These are phyloP conservation scores for Malania oleifera DNA, from an alignment of 164 flowering plant species.

Conservation along the genomic window DNA sequence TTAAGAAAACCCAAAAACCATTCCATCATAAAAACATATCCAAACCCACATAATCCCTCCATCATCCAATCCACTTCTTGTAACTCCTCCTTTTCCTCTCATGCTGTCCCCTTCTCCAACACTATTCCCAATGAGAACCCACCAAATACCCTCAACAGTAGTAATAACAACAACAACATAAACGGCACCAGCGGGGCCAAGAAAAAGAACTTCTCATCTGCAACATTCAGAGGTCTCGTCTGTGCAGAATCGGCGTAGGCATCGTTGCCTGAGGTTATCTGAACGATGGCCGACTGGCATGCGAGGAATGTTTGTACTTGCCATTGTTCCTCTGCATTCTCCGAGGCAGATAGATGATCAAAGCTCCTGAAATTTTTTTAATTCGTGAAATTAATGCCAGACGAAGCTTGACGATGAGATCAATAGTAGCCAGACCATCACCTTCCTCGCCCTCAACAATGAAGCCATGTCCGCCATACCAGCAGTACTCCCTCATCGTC, in stretches of 20 bases:
- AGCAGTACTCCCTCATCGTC: no score
- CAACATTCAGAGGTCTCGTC: constrained; percentile 52
- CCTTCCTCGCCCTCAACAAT: no score
- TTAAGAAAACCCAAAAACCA: constrained; percentile 35
- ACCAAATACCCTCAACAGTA: constrained; percentile 1
- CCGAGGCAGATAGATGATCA: no score
- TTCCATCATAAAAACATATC: constrained; percentile 27
- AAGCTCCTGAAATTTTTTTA: no score
- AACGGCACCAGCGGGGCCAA: constrained; percentile 15
- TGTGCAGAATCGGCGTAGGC: constrained; percentile 59
- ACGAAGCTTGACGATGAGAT: no score
- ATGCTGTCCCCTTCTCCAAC: constrained; percentile 34
- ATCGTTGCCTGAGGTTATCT: constrained; percentile 61
- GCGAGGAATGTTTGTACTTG: no score
- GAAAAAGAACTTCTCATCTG: constrained; percentile 30
- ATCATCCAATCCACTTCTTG: constrained; percentile 33
- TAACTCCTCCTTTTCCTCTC: constrained; percentile 50
- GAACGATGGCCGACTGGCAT: constrained; percentile 77
- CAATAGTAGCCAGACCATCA: no score
- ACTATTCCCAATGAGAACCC: not conserved
- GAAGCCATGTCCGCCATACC: no score
- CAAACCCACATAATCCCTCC: constrained; percentile 29
- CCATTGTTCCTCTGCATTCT: no score
- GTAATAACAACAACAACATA: not conserved
- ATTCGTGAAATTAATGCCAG: no score